Evolutionary conservation across 2,329 filamentous ascomycete genomes (phyloP).

Genomic region (Spiromastix sp.): DNA sequence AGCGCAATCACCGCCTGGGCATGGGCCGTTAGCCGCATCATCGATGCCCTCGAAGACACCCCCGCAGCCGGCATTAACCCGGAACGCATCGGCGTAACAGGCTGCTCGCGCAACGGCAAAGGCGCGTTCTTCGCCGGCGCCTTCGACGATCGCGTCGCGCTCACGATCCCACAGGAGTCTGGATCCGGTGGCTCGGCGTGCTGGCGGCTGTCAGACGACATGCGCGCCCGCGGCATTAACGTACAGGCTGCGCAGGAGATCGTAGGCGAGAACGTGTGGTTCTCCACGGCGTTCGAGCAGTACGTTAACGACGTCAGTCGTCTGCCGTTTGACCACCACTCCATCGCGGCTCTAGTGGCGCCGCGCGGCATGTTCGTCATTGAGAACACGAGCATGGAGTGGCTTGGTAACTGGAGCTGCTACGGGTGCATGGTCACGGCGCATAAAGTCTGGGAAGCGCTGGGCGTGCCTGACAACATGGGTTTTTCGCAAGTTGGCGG

Average conservation of each 20-base stretch:
- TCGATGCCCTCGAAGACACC: slow-evolving; percentile 47
- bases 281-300: slow-evolving; percentile 45
- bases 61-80: slow-evolving; percentile 39
- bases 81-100: slow-evolving; percentile 45
- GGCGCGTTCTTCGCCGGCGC: slow-evolving; percentile 53
- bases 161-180: slow-evolving; percentile 54
- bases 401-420: slow-evolving; percentile 47
- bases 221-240: slow-evolving; percentile 44
- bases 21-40: slow-evolving; percentile 51
- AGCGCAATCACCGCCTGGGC: slow-evolving; percentile 53
- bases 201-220: slow-evolving; percentile 46
- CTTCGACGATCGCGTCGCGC: slow-evolving; percentile 47
- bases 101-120: slow-evolving; percentile 56
- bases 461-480: slow-evolving; percentile 45
- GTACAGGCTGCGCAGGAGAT: slow-evolving; percentile 53
- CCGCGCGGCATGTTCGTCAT: slow-evolving; percentile 46
- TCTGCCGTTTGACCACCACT: slow-evolving; percentile 49
- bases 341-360: slow-evolving; percentile 46
- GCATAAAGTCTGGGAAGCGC: slow-evolving; percentile 43
- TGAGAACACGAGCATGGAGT: slow-evolving; percentile 49
- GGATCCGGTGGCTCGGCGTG: slow-evolving; percentile 52
- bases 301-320: slow-evolving; percentile 38
- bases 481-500: slow-evolving; percentile 47
- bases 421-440: slow-evolving; percentile 49
- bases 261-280: slow-evolving; percentile 53